Evolutionary conservation across 352 stramenopile species (phyloP).

Genomic region (Albugo laibachii): DNA sequence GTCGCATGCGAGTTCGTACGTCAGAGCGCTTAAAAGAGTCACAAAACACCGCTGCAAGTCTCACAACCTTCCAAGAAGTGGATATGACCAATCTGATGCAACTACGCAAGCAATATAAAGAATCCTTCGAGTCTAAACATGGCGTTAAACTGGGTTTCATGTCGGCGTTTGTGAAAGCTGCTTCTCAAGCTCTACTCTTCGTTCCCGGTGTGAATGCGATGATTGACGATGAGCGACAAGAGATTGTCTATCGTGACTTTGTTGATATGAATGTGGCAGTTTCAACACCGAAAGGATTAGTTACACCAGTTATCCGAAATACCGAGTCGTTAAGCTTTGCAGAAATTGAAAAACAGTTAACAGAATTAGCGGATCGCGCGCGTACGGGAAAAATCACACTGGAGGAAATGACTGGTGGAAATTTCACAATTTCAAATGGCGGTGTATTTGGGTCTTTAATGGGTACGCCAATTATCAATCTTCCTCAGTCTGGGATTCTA

Average conservation of each 20-base stretch:
- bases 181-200: slow-evolving; percentile 80
- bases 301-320: slow-evolving; percentile 97
- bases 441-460: slow-evolving; percentile 97
- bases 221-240: slow-evolving; percentile 94
- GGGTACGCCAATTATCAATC: slow-evolving; percentile 99
- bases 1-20: slow-evolving; percentile 93
- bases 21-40: slow-evolving; percentile 94
- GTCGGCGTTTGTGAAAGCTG: slow-evolving; percentile 95
- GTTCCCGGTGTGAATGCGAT: slow-evolving; percentile 94
- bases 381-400: slow-evolving; percentile 57
- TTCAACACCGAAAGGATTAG: slow-evolving; percentile 88
- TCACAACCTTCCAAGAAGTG: slow-evolving; percentile 98
- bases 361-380: slow-evolving; percentile 75
- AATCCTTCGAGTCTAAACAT: slow-evolving; percentile 94
- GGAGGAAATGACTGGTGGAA: slow-evolving; percentile 90
- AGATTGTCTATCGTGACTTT: slow-evolving; percentile 98
- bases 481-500: slow-evolving; percentile 95
- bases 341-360: slow-evolving; percentile 95
- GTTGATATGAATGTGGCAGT: slow-evolving; percentile 97
- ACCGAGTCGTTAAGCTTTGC: slow-evolving; percentile 95
- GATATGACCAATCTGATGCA: slow-evolving; percentile 97
- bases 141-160: slow-evolving; percentile 99
- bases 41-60: slow-evolving; percentile 95
- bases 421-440: slow-evolving; percentile 99
- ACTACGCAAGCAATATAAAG: slow-evolving; percentile 87